phyloP scores from a whole-genome alignment of 345 rosid species.

The Eucalyptus sp. region DNA sequence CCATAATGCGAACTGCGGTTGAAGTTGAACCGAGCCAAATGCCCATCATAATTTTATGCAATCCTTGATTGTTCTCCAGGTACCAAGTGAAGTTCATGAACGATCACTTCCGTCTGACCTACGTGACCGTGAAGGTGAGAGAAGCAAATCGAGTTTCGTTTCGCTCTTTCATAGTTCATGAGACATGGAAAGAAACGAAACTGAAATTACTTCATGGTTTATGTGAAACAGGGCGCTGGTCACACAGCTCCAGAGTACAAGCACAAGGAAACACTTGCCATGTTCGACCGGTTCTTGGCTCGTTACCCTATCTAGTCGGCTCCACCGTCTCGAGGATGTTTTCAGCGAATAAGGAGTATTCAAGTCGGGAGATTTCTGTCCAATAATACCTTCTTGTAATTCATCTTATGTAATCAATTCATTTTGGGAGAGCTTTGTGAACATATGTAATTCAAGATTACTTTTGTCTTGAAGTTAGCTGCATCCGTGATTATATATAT shows the following conservation, averaged over 20 bases:
- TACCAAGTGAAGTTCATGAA: constrained; percentile 26
- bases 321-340: not conserved
- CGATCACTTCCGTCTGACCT: constrained; percentile 11
- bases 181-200: not conserved
- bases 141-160: not conserved
- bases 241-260: constrained; percentile 28
- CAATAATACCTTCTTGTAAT: not conserved
- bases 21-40: not conserved
- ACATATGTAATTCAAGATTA: not conserved
- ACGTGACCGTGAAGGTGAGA: constrained; percentile 18
- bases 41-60: not conserved
- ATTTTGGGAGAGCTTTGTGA: not conserved
- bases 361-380: not conserved
- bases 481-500: not conserved
- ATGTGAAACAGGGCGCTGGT: constrained; percentile 13
- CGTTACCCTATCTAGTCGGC: constrained; percentile 10
- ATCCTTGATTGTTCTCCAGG: not conserved
- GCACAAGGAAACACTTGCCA: constrained; percentile 5
- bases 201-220: not conserved
- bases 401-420: not conserved
- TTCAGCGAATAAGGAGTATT: not conserved
- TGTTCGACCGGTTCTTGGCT: constrained; percentile 19
- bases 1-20: not conserved
- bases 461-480: not conserved
- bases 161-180: not conserved